Conservation (phyloP, 306 rosid genomes). For the Bauhinia variegata region DNA sequence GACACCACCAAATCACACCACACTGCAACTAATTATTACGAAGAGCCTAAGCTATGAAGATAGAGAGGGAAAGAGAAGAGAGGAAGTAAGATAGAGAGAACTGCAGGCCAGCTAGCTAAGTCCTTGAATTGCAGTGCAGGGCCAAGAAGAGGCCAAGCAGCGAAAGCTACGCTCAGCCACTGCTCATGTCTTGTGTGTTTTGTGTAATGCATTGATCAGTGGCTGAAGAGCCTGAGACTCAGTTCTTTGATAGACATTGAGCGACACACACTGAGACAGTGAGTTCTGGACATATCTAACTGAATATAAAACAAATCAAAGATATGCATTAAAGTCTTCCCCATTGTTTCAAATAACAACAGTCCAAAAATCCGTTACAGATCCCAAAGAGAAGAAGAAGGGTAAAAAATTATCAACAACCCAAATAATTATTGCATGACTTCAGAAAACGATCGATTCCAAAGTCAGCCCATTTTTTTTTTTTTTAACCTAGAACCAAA, state of each 20-base stretch:
- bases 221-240: slow-evolving; percentile 46
- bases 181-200: slow-evolving; percentile 47
- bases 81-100: neutral
- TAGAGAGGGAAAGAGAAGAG: neutral
- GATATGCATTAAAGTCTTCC: slow-evolving; percentile 39
- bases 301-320: slow-evolving; percentile 60
- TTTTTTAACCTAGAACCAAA: no score
- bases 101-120: no score
- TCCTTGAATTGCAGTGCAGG: slow-evolving; percentile 48
- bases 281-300: slow-evolving; percentile 43
- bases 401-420: slow-evolving; percentile 24
- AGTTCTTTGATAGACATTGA: slow-evolving; percentile 39
- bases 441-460: slow-evolving; percentile 1
- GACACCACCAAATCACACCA: slow-evolving; percentile 75
- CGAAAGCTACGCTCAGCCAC: slow-evolving; percentile 39
- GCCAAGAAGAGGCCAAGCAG: slow-evolving; percentile 47
- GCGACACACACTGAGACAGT: slow-evolving; percentile 37
- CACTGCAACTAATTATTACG: slow-evolving; percentile 59
- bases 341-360: slow-evolving; percentile 15
- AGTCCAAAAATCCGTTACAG: slow-evolving; percentile 41
- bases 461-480: neutral
- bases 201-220: slow-evolving; percentile 45
- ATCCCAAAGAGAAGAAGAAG: slow-evolving; percentile 45
- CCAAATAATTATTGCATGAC: slow-evolving; percentile 1
- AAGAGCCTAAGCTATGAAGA: slow-evolving; percentile 28